These are phyloP conservation scores for Micractinium sp. DNA, from an alignment of 139 green algal genomes.

Conservation along the genomic window DNA sequence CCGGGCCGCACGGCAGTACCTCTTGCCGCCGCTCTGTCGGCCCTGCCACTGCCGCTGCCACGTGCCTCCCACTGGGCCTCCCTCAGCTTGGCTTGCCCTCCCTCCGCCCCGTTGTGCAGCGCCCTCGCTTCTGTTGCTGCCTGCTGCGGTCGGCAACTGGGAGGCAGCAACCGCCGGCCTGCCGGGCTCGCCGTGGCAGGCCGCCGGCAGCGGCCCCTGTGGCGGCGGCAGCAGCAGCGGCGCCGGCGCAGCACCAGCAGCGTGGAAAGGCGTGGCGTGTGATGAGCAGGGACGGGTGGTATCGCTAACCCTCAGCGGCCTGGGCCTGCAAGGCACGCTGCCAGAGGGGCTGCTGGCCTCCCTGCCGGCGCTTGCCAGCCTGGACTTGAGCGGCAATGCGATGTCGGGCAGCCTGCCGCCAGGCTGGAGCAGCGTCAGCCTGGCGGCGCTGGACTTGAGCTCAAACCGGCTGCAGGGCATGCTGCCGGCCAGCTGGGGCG, in stretches of 20 bases:
- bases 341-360: slow-evolving; percentile 1
- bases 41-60: too few species aligned
- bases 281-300: background rate
- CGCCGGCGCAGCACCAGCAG: background rate
- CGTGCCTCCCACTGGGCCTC: too few species aligned
- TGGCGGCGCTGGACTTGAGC: slow-evolving; percentile 23
- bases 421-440: slow-evolving; percentile 15
- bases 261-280: slow-evolving; percentile 5
- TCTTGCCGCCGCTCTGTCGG: too few species aligned
- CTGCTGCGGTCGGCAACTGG: background rate
- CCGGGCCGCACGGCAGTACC: too few species aligned
- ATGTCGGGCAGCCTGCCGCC: background rate
- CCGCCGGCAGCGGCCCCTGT: background rate
- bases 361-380: slow-evolving; percentile 16
- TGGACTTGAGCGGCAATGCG: slow-evolving; percentile 25
- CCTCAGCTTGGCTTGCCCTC: too few species aligned
- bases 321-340: slow-evolving; percentile 20
- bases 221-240: background rate
- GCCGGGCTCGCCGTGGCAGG: background rate
- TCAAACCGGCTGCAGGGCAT: slow-evolving; percentile 9
- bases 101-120: background rate
- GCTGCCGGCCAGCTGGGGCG: slow-evolving; percentile 13
- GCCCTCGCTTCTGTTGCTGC: background rate
- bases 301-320: background rate
- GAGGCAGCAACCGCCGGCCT: background rate